Conservation (phyloP, 1,139 yeast genomes). For the Insectozyma bohioensis region DNA sequence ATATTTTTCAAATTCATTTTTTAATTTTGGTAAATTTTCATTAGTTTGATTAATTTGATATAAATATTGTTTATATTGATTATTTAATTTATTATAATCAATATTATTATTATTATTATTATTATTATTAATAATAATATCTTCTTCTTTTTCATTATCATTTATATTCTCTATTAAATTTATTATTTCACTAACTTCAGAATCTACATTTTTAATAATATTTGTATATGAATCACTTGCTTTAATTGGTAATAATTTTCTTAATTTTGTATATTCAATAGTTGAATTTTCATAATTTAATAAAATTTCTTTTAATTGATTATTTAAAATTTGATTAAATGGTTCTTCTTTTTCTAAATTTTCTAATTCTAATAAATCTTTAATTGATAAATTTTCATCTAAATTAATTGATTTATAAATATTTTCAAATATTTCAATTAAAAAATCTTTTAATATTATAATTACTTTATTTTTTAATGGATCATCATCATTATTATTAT, state of each 20-base stretch:
- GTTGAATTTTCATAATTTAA: slow-evolving; percentile 59
- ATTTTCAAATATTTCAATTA: slow-evolving; percentile 51
- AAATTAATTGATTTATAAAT: slow-evolving; percentile 51
- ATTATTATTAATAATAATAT: background rate
- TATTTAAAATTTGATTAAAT: slow-evolving; percentile 59
- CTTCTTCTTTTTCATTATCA: slow-evolving; percentile 13
- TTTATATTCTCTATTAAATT: slow-evolving; percentile 10
- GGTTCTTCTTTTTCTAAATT: slow-evolving; percentile 55
- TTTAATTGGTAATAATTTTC: slow-evolving; percentile 52
- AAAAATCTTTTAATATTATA: slow-evolving; percentile 40
- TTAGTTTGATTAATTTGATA: slow-evolving; percentile 25
- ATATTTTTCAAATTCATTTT: slow-evolving; percentile 30
- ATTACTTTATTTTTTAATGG: slow-evolving; percentile 47
- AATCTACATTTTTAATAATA: slow-evolving; percentile 31
- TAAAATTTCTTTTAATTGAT: slow-evolving; percentile 50
- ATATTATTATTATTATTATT: background rate
- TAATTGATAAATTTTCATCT: slow-evolving; percentile 34
- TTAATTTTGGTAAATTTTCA: slow-evolving; percentile 30
- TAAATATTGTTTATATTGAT: slow-evolving; percentile 29
- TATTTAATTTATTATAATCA: slow-evolving; percentile 20
- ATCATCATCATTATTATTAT: slow-evolving; percentile 27
- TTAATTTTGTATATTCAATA: slow-evolving; percentile 47
- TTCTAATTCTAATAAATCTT: slow-evolving; percentile 28
- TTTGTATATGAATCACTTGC: slow-evolving; percentile 28
- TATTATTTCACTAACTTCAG: slow-evolving; percentile 25